Conservation (phyloP, 2,329 filamentous ascomycete species). For the Curvularia eragrostidis region DNA sequence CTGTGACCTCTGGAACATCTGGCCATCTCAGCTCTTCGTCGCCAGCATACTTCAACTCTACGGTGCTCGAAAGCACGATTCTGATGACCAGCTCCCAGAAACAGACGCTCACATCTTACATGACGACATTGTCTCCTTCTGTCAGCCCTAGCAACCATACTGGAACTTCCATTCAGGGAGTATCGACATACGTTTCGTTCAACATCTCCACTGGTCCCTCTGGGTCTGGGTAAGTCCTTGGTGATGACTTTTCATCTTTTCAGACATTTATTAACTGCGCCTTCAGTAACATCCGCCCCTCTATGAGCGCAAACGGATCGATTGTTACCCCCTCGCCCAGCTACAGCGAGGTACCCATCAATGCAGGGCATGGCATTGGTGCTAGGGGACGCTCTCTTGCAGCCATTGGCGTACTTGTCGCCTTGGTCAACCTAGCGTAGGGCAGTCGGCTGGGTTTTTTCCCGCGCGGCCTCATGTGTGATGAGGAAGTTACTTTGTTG, state of each 20-base stretch:
- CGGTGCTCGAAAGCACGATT: constrained; percentile 28
- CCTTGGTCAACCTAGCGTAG: constrained; percentile 38
- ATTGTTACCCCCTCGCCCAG: constrained; percentile 34
- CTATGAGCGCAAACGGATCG: constrained; percentile 32
- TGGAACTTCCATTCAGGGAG: constrained; percentile 25
- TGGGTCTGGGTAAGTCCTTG: constrained; percentile 34
- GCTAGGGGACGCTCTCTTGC: constrained; percentile 34
- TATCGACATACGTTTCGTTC: constrained; percentile 29
- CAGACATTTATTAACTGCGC: constrained; percentile 10
- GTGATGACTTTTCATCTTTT: not conserved
- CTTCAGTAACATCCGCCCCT: constrained; percentile 26
- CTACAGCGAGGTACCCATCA: constrained; percentile 33
- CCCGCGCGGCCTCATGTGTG: constrained; percentile 10
- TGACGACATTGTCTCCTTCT: constrained; percentile 21
- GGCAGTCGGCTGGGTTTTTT: not conserved
- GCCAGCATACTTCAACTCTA: constrained; percentile 17
- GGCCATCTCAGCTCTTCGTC: constrained; percentile 13
- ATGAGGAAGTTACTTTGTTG: constrained; percentile 19
- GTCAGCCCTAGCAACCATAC: constrained; percentile 17
- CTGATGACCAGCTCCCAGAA: constrained; percentile 37
- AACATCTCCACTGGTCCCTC: constrained; percentile 29
- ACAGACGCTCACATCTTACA: constrained; percentile 29
- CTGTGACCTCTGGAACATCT: constrained; percentile 19
- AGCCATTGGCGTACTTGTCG: constrained; percentile 37
- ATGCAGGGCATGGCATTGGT: constrained; percentile 31